Base-by-base conservation (phyloP, 805 yeast genomes). In the Yueomyces sinensis region DNA sequence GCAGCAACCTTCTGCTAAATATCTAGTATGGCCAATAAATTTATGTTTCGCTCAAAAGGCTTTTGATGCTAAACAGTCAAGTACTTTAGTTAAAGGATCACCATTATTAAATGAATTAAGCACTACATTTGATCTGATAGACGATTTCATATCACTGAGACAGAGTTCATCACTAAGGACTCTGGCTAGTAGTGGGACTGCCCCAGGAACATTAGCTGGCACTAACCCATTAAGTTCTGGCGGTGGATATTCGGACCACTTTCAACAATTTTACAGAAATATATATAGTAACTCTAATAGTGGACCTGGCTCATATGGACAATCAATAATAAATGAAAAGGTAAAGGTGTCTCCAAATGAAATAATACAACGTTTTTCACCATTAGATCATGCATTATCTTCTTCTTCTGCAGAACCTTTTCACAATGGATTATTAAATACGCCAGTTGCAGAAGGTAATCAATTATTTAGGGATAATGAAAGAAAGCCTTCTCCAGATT, bases 11-110 rank as follows among this genome's bases (percentile, higher is more conserved):
- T 70, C 69, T 42, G 63, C 62, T 19, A 75, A 76, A 45, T 72
- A 63, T 36, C 68, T 81, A 2, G 54, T 73, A 30, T 82, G 93
- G 93, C 93, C 93, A 0, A 56, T 77, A 45, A 71, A 69, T 31
- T 56, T 81, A 16, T 77, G 87, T 45, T 61, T 71, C 37, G 59
- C 72, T 4, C 91, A 81, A 47, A 58, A 65, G 36, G 42, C 46
- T 16, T 31, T 37, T 11, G 41, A 41, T 30, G 31, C 32, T 13
- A 37, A 35, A 14, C 17, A 32, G 14, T 24, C 36, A 16, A 41
- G 40, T 4, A 45, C 39, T 9, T 39, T 36, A 17, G 9, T n/a
- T n/a, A 7, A 7, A 11, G n/a, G n/a, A n/a, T 25, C 28, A 9
- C 15, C 15, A 6, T 9, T 13, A 31, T 25, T 38, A 25, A 38